Evolutionary conservation across 768 basidiomycete species (phyloP).

Genomic region (Coprinellus micaceus): DNA sequence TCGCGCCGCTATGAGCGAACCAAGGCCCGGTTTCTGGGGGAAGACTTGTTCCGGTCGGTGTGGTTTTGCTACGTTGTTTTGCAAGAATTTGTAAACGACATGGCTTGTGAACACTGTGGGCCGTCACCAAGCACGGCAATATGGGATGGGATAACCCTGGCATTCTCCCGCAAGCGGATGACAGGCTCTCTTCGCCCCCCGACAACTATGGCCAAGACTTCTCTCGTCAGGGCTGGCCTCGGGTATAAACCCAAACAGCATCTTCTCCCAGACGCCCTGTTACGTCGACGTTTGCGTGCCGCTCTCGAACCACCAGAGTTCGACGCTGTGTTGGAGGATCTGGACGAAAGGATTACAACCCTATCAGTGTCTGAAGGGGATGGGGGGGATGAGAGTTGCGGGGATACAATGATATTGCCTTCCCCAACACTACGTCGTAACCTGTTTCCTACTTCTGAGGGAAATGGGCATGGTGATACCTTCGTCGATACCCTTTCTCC

Average conservation of each 20-base stretch:
- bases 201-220: constrained; percentile 8
- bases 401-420: too few relatives aligned
- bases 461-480: too few relatives aligned
- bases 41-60: constrained; percentile 24
- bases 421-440: too few relatives aligned
- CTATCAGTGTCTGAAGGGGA: too few relatives aligned
- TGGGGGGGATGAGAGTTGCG: too few relatives aligned
- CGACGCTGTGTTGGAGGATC: too few relatives aligned
- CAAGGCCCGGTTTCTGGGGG: constrained; percentile 19
- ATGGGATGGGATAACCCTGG: constrained; percentile 31
- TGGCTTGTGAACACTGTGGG: constrained; percentile 25
- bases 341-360: too few relatives aligned
- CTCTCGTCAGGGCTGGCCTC: constrained; percentile 10
- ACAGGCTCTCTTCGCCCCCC: constrained; percentile 22
- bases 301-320: too few relatives aligned
- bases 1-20: constrained; percentile 18
- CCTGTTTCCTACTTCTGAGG: too few relatives aligned
- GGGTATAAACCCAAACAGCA: background rate
- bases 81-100: constrained; percentile 19
- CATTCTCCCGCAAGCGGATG: constrained; percentile 27
- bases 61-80: constrained; percentile 33
- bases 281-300: background rate
- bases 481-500: too few relatives aligned
- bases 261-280: background rate
- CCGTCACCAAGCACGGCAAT: constrained; percentile 24